These are phyloP conservation scores for Pythium grandisporangium DNA, from an alignment of 352 stramenopile species.

Conservation along the genomic window DNA sequence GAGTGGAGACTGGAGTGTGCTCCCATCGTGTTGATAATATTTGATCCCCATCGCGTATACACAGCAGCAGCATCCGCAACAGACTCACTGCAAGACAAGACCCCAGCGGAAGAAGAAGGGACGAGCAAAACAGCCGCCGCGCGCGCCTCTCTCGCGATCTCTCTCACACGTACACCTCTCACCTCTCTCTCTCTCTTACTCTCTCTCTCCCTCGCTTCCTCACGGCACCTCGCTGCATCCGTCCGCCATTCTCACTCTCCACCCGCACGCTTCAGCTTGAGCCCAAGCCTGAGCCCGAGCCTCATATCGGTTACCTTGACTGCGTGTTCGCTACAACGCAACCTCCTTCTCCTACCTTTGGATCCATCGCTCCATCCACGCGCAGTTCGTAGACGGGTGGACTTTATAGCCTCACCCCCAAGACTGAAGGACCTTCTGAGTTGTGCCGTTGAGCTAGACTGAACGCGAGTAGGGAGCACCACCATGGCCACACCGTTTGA, in stretches of 20 bases:
- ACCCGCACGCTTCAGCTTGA: constrained; percentile 93
- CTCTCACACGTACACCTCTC: constrained; percentile 84
- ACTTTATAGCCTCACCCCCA: constrained; percentile 23
- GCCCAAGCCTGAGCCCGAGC: constrained; percentile 90
- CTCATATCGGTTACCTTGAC: constrained; percentile 94
- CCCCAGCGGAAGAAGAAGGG: too few species aligned
- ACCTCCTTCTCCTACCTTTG: constrained; percentile 89
- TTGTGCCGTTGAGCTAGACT: neutral
- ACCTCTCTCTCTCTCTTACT: constrained; percentile 78
- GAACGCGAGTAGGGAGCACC: constrained; percentile 11
- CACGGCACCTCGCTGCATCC: too few species aligned
- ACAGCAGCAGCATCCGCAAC: too few species aligned
- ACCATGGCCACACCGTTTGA: constrained; percentile 83
- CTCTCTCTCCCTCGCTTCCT: constrained; percentile 94
- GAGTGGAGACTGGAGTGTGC: too few species aligned
- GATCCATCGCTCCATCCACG: constrained; percentile 85
- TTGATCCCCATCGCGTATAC: too few species aligned
- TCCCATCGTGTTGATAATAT: too few species aligned
- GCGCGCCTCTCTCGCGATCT: too few species aligned
- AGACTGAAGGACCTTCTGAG: neutral
- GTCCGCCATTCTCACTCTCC: constrained; percentile 98
- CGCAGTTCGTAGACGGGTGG: constrained; percentile 41
- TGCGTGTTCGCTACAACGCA: constrained; percentile 90
- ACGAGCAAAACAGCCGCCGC: too few species aligned
- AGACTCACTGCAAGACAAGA: too few species aligned